Evolutionary conservation across 2,329 filamentous ascomycete genomes (phyloP), one percentile per base, ranked within the genome.

Genomic region (Calonectria leucothoes): DNA sequence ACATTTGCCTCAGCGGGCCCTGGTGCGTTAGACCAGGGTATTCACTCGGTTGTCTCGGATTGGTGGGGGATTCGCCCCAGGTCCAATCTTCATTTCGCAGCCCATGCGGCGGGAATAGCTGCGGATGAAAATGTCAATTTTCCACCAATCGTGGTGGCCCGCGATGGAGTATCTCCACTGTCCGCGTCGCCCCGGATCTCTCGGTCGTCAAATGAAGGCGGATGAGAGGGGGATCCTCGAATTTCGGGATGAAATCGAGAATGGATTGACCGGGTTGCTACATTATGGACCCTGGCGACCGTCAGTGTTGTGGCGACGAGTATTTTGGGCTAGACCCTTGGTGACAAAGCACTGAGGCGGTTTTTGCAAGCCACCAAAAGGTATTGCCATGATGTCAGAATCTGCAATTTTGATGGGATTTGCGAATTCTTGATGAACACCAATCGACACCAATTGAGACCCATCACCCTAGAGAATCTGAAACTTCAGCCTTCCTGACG

Each of bases 51-150:
- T 39, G 55, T 61, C 37, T 61, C 37, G 15, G 55, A 61, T 61
- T 61, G 35, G 55, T 61, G 55, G 55, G 55, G 55, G 55, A 61
- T 39, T 61, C n/a, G 23, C 55, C 39, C 55, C 33, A 61, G 55
- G 6, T 27, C 23, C 55, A 61, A 23, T 37, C 55, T 37, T 61
- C 55, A 61, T 61, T 61, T 61, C n/a, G 17, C 33, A 31, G 35
- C 55, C 55, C 55, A 61, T 61, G 55, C 55, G 23, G 35, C 55
- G 55, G 55, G 55, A 61, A 61, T 39, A 61, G 55, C 33, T 39
- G 3, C 6, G 6, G n/a, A 8, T 17, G 15, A 12, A 27, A 27
- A 4, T 33, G 3, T 7, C 23, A 61, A 39, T 61, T 61, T 61
- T 20, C 55, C 55, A 61, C 55, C 55, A 61, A 61, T 61, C 33